These are phyloP conservation scores for Saturnispora serradocipensis DNA, from an alignment of 805 yeast genomes.

Conservation along the genomic window DNA sequence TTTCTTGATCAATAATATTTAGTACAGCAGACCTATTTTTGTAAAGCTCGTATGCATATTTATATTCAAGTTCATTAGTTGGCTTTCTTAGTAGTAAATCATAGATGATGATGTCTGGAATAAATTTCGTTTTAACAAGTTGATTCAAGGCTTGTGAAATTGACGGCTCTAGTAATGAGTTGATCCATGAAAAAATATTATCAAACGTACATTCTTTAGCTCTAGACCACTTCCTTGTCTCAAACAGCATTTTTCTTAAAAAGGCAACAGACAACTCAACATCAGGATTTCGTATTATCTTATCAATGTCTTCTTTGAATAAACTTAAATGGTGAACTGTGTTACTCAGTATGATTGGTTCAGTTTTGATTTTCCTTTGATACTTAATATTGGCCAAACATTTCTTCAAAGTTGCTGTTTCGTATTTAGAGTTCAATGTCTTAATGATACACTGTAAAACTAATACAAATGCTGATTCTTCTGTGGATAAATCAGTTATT, in stretches of 20 bases:
- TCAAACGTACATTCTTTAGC: conserved; percentile 14
- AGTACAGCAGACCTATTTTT: conserved; percentile 14
- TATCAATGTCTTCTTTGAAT: conserved; percentile 1
- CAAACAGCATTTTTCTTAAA: conserved; percentile 14
- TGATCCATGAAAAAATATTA: conserved; percentile 20
- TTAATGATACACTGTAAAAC: conserved; percentile 16
- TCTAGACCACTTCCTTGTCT: conserved; percentile 16
- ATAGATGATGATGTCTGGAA: conserved; percentile 23
- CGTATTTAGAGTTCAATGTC: conserved; percentile 10
- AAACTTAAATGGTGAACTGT: background rate
- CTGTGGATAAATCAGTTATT: conserved; percentile 13
- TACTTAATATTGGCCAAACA: background rate
- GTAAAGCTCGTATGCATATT: conserved; percentile 20
- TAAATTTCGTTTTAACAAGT: conserved; percentile 12
- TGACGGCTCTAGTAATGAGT: conserved; percentile 22
- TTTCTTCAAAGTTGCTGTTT: background rate
- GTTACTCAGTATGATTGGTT: background rate
- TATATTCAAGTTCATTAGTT: conserved; percentile 19
- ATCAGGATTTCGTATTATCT: conserved; percentile 4
- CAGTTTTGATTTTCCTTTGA: background rate
- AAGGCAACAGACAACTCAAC: conserved; percentile 10
- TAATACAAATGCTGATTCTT: conserved; percentile 21
- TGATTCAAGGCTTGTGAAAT: conserved; percentile 13
- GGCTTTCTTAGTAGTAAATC: conserved; percentile 24
- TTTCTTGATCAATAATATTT: conserved; percentile 23